phyloP scores from a whole-genome alignment of 441 rosid species.

The Hypseocharis bilobata region DNA sequence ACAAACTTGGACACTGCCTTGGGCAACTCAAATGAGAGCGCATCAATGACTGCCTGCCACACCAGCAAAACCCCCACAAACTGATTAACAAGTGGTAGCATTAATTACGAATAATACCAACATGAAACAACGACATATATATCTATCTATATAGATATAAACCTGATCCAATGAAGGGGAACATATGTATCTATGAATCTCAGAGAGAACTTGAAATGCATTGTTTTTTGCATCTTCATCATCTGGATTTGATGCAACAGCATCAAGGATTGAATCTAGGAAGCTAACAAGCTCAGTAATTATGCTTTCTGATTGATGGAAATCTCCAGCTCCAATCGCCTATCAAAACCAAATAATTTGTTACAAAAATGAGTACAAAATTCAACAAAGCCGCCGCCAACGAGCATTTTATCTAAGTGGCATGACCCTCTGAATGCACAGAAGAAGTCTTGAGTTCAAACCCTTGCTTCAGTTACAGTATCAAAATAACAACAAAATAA shows the following conservation, averaged over 20 bases:
- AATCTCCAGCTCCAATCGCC: constrained; percentile 41
- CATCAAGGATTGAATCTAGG: constrained; percentile 39
- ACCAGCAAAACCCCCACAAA: constrained; percentile 13
- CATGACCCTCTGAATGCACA: too few species aligned
- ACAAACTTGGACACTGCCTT: constrained; percentile 56
- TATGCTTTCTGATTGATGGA: constrained; percentile 29
- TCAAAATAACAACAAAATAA: too few species aligned
- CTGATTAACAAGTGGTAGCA: constrained; percentile 3
- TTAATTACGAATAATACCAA: too few species aligned
- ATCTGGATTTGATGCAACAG: constrained; percentile 27
- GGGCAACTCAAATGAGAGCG: constrained; percentile 65
- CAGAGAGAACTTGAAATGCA: constrained; percentile 38
- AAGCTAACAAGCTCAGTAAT: constrained; percentile 38
- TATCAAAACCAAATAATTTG: constrained; percentile 18
- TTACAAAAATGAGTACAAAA: too few species aligned
- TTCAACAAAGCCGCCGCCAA: too few species aligned
- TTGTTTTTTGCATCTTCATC: constrained; percentile 28
- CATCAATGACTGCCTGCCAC: constrained; percentile 53
- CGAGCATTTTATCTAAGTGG: too few species aligned
- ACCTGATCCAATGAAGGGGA: constrained; percentile 57
- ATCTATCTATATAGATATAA: too few species aligned
- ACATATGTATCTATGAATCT: constrained; percentile 29
- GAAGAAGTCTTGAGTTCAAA: too few species aligned
- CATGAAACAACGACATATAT: too few species aligned
- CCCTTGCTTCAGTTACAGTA: too few species aligned